Conservation (phyloP, 176 grass and related monocot species). For the Carex littledalei region DNA sequence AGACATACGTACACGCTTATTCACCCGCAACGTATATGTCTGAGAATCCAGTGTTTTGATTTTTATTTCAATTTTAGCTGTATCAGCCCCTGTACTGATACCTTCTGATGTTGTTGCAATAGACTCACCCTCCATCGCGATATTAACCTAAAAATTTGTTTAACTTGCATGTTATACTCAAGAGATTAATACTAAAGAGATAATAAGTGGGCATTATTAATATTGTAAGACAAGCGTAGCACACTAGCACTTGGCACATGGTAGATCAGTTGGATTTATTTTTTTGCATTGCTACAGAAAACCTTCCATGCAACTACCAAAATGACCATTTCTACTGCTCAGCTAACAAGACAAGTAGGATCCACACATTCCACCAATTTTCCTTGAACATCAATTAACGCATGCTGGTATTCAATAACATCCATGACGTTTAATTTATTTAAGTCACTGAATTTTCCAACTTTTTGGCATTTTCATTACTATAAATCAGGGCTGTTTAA, state of each 20-base stretch:
- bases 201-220: background rate
- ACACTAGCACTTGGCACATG: background rate
- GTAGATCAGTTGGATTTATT: background rate
- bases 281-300: background rate
- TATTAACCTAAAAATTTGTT: background rate
- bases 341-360: background rate
- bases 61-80: conserved; percentile 84
- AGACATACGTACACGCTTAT: conserved; percentile 77
- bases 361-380: background rate
- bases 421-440: background rate
- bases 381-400: background rate
- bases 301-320: background rate
- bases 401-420: background rate
- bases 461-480: no score
- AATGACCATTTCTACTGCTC: background rate
- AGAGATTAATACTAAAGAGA: background rate
- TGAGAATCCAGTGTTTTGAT: conserved; percentile 98
- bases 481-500: background rate
- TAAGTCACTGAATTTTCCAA: no score
- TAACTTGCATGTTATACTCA: background rate
- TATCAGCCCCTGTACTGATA: conserved; percentile 23
- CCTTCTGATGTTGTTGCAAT: background rate
- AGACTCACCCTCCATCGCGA: background rate
- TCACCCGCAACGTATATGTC: conserved; percentile 79
- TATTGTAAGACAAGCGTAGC: background rate